These are phyloP conservation scores for Taiozyma sp. DNA, from an alignment of 1,139 yeast genomes.

Conservation along the genomic window DNA sequence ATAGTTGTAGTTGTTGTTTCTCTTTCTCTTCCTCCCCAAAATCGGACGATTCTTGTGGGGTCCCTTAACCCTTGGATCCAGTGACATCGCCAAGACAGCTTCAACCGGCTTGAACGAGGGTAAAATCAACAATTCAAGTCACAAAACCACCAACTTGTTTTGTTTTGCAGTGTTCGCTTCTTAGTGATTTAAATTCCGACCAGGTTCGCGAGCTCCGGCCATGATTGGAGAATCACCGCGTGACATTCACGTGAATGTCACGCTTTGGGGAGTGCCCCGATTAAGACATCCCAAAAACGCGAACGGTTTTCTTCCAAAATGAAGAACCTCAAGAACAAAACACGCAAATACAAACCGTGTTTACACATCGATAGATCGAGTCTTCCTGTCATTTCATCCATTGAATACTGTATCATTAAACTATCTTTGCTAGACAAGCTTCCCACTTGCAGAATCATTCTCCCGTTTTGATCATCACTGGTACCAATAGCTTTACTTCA, in stretches of 20 bases:
- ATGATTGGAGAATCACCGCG: too few relatives aligned
- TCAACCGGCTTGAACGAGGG: not conserved
- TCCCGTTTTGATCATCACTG: not conserved
- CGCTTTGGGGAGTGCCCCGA: not conserved
- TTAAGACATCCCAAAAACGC: not conserved
- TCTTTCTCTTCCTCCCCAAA: conserved; percentile 9
- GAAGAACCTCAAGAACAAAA: not conserved
- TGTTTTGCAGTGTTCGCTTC: not conserved
- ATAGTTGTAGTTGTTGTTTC: conserved; percentile 1
- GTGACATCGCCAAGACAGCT: not conserved
- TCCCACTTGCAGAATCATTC: not conserved
- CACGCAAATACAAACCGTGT: not conserved
- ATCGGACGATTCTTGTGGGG: conserved; percentile 5
- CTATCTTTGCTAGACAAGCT: not conserved
- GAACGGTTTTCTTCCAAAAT: not conserved
- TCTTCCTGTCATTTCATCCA: not conserved
- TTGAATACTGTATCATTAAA: not conserved
- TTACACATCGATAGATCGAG: not conserved
- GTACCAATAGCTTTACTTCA: not conserved
- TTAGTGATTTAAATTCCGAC: not conserved
- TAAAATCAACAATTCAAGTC: not conserved
- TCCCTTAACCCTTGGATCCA: not conserved
- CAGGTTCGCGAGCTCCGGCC: too few relatives aligned
- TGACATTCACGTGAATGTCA: not conserved
- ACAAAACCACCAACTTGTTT: not conserved